Evolutionary conservation across 345 rosid genomes (phyloP).

Genomic region (Camelina neglecta): DNA sequence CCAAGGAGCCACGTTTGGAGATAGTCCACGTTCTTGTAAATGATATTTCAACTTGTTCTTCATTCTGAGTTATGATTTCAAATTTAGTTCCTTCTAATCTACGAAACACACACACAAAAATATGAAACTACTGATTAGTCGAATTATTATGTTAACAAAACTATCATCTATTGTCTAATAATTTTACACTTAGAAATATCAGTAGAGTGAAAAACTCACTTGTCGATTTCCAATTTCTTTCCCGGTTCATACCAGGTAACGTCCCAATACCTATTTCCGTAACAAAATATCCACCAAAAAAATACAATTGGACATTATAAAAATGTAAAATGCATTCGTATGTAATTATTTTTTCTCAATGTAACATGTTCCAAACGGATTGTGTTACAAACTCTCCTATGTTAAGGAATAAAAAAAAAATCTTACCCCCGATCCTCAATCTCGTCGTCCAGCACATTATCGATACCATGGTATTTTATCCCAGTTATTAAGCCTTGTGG

Average conservation of each 20-base stretch:
- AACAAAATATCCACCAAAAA: not conserved
- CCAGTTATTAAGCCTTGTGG: constrained; percentile 70
- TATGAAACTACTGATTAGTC: not conserved
- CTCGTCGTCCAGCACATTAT: constrained; percentile 60
- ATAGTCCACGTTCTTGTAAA: constrained; percentile 62
- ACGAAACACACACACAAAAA: constrained; percentile 10
- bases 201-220: constrained; percentile 18
- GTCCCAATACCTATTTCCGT: constrained; percentile 78
- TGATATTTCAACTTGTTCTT: constrained; percentile 72
- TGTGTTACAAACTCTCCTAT: not conserved
- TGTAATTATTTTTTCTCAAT: not conserved
- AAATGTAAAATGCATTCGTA: not conserved
- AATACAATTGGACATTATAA: not conserved
- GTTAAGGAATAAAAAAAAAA: not conserved
- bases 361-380: constrained; percentile 2
- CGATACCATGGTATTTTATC: constrained; percentile 67
- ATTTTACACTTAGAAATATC: no score
- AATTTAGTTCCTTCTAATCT: constrained; percentile 61
- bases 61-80: constrained; percentile 51
- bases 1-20: constrained; percentile 40
- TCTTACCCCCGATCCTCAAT: constrained; percentile 69
- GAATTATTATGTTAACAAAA: no score
- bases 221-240: constrained; percentile 52
- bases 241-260: constrained; percentile 68
- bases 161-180: no score